These are phyloP conservation scores for Setomelanomma holmii DNA, from an alignment of 2,329 filamentous ascomycete genomes.

Conservation along the genomic window DNA sequence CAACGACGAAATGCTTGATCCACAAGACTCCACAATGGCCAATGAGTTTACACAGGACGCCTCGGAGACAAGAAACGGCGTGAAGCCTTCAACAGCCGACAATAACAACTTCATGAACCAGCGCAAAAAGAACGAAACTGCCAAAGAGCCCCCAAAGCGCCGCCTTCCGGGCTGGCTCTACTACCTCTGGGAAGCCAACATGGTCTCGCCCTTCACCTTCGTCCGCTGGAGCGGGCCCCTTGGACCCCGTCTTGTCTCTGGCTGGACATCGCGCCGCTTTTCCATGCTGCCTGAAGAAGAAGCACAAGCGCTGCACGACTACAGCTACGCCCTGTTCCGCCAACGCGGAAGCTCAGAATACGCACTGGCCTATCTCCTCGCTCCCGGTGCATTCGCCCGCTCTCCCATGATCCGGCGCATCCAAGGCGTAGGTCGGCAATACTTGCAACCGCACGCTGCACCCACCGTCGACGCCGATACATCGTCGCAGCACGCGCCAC, in stretches of 20 bases:
- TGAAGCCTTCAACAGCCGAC: slow-evolving; percentile 66
- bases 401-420: slow-evolving; percentile 87
- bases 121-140: slow-evolving; percentile 47
- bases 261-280: slow-evolving; percentile 93
- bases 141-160: slow-evolving; percentile 59
- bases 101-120: slow-evolving; percentile 65
- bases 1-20: slow-evolving; percentile 80
- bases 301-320: slow-evolving; percentile 85
- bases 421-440: slow-evolving; percentile 82
- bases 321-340: slow-evolving; percentile 92
- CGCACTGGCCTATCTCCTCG: slow-evolving; percentile 88
- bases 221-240: slow-evolving; percentile 88
- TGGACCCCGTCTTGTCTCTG: slow-evolving; percentile 88
- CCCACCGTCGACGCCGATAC: slow-evolving; percentile 35
- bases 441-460: slow-evolving; percentile 41
- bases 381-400: slow-evolving; percentile 90
- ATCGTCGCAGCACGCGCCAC: slow-evolving; percentile 17
- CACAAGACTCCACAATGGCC: slow-evolving; percentile 70
- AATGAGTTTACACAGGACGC: slow-evolving; percentile 84
- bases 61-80: slow-evolving; percentile 71
- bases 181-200: slow-evolving; percentile 95
- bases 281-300: slow-evolving; percentile 83
- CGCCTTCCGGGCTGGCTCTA: slow-evolving; percentile 84
- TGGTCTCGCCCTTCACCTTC: slow-evolving; percentile 87
- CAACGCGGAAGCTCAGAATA: slow-evolving; percentile 94